Evolutionary conservation across 768 basidiomycete genomes (phyloP).

Genomic region (Rhodosporidiobolus sp.): DNA sequence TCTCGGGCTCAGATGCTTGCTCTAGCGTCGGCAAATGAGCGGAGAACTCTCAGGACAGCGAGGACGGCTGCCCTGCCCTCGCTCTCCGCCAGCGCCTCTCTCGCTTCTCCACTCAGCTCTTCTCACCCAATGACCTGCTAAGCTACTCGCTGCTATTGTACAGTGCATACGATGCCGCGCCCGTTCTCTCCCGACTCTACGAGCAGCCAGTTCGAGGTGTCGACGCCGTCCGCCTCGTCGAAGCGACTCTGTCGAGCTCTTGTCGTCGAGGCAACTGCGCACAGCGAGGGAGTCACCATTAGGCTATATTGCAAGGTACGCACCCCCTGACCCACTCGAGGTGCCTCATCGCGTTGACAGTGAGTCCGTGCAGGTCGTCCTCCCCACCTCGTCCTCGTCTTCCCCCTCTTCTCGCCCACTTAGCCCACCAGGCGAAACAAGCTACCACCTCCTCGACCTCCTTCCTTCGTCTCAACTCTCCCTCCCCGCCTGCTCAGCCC

Average conservation of each 20-base stretch:
- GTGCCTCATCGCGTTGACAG: too few species aligned
- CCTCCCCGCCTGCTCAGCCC: not conserved
- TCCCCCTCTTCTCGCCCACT: too few species aligned
- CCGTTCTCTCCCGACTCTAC: not conserved
- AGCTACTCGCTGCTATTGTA: not conserved
- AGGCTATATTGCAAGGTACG: slow-evolving; percentile 27
- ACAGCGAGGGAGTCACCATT: not conserved
- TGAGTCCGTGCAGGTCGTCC: not conserved
- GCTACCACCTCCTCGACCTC: not conserved
- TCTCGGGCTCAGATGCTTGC: too few species aligned
- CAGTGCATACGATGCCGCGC: not conserved
- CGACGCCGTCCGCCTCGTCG: not conserved
- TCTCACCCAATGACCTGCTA: not conserved
- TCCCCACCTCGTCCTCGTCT: not conserved
- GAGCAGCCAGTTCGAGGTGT: not conserved
- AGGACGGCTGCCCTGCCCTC: too few species aligned
- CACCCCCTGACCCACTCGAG: not conserved
- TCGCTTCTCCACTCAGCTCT: not conserved
- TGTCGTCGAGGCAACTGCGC: slow-evolving; percentile 11
- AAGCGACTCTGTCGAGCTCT: slow-evolving; percentile 3
- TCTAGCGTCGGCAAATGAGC: too few species aligned
- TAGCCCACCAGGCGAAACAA: too few species aligned
- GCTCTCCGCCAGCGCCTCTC: not conserved
- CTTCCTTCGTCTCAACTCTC: not conserved
- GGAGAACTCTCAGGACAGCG: too few species aligned